phyloP scores from a whole-genome alignment of 2,329 filamentous ascomycete species.

The Pseudogymnoascus verrucosus region DNA sequence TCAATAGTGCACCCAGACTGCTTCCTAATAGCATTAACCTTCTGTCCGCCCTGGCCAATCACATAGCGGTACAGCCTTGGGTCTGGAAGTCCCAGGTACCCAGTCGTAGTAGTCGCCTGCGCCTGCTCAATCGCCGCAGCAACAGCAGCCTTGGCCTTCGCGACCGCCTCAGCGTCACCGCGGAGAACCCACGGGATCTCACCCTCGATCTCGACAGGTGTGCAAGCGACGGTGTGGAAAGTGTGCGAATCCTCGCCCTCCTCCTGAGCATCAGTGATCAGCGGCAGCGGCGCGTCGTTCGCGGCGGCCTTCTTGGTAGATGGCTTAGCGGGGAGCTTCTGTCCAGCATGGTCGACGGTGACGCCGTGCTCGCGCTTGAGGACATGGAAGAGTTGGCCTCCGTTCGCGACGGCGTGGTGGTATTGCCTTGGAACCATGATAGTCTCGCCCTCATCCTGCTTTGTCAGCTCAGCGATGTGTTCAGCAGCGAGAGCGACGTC shows the following conservation, averaged over 20 bases:
- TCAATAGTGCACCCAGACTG: slow-evolving; percentile 91
- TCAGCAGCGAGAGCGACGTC: slow-evolving; percentile 80
- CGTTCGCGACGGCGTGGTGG: slow-evolving; percentile 80
- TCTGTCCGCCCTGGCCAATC: slow-evolving; percentile 79
- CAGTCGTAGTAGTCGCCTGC: slow-evolving; percentile 61
- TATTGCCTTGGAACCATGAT: slow-evolving; percentile 73
- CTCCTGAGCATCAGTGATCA: slow-evolving; percentile 82
- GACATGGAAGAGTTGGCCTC: slow-evolving; percentile 87
- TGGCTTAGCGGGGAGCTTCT: slow-evolving; percentile 65
- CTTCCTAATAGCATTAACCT: slow-evolving; percentile 88
- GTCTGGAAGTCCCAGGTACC: slow-evolving; percentile 85
- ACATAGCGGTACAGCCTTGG: slow-evolving; percentile 83
- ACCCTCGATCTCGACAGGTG: slow-evolving; percentile 41
- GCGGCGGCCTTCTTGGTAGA: slow-evolving; percentile 43
- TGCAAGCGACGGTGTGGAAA: slow-evolving; percentile 70
- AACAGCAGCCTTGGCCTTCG: slow-evolving; percentile 71
- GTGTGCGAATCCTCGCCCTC: slow-evolving; percentile 60
- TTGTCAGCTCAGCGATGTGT: slow-evolving; percentile 70
- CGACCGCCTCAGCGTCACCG: slow-evolving; percentile 68
- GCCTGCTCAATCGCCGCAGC: slow-evolving; percentile 66
- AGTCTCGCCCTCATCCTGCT: slow-evolving; percentile 82
- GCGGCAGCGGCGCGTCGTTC: slow-evolving; percentile 61
- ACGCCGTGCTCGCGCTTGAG: slow-evolving; percentile 81
- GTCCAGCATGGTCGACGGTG: slow-evolving; percentile 82
- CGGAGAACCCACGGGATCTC: slow-evolving; percentile 86